A percentile compares a stretch with the other conserved stretches of the same genome.
Evolutionary conservation across 768 basidiomycete genomes (phyloP).

Genomic region (Naganishia randhawae): DNA sequence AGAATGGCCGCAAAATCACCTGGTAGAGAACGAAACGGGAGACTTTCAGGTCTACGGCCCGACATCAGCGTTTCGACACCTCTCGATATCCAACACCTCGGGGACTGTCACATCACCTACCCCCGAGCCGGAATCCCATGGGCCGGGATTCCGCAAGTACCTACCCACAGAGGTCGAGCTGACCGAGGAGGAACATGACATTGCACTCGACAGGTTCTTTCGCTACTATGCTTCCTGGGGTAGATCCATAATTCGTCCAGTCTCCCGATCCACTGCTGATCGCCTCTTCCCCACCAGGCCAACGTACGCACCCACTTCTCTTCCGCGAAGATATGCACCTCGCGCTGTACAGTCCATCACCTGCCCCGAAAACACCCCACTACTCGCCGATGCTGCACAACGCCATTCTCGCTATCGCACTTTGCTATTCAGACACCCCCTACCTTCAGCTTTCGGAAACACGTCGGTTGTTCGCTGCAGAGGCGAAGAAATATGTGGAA

Average conservation of each 20-base stretch:
- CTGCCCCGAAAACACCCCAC: constrained; percentile 48
- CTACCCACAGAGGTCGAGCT: constrained; percentile 36
- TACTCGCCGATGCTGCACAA: constrained; percentile 74
- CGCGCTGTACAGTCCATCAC: constrained; percentile 26
- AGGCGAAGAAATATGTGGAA: constrained; percentile 54
- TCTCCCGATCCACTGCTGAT: not conserved
- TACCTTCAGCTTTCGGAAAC: constrained; percentile 43
- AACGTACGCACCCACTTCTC: constrained; percentile 34
- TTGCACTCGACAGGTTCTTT: constrained; percentile 41
- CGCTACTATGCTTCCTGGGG: constrained; percentile 43
- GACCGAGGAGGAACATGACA: constrained; percentile 36
- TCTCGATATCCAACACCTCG: constrained; percentile 32
- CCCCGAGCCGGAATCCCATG: constrained; percentile 4
- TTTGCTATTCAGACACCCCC: constrained; percentile 52
- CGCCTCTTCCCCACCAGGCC: constrained; percentile 23
- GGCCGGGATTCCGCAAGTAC: constrained; percentile 26
- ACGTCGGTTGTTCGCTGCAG: constrained; percentile 49
- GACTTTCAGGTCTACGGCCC: constrained; percentile 46
- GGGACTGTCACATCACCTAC: constrained; percentile 8
- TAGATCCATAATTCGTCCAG: constrained; percentile 24
- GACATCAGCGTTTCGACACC: constrained; percentile 43
- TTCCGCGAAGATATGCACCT: constrained; percentile 36
- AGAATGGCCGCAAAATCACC: constrained; percentile 26
- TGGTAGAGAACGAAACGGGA: constrained; percentile 32
- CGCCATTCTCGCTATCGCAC: constrained; percentile 57